Percentiles rank a stretch among this genome's conserved stretches.
phyloP scores from a whole-genome alignment of 768 basidiomycete genomes.

The Lentinula raphanica region DNA sequence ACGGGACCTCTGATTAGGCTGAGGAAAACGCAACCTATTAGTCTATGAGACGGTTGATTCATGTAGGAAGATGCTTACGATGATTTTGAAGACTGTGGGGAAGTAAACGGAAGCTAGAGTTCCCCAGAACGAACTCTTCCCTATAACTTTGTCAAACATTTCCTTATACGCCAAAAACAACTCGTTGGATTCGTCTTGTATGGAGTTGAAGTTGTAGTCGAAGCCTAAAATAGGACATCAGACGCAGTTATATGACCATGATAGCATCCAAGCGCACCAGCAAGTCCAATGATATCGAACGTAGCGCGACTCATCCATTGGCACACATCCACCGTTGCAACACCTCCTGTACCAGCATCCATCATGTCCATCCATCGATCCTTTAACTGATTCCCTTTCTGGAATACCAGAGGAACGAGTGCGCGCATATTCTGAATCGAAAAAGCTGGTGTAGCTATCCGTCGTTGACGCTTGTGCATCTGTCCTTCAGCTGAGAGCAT shows the following conservation, averaged over 20 bases:
- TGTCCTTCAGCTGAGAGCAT: constrained; percentile 77
- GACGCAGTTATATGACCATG: not conserved
- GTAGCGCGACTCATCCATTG: constrained; percentile 80
- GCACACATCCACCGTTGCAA: constrained; percentile 59
- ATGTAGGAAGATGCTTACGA: constrained; percentile 38
- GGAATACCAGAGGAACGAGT: constrained; percentile 67
- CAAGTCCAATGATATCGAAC: constrained; percentile 89
- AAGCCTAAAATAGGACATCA: constrained; percentile 49
- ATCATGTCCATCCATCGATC: constrained; percentile 56
- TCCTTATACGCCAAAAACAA: constrained; percentile 78
- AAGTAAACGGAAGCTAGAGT: constrained; percentile 51
- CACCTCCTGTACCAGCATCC: constrained; percentile 23
- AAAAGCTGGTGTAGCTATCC: constrained; percentile 74
- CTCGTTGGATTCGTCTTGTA: constrained; percentile 73
- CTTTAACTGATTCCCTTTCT: constrained; percentile 57
- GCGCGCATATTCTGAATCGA: constrained; percentile 72
- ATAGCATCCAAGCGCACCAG: constrained; percentile 42
- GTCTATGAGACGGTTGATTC: not conserved
- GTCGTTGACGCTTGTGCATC: constrained; percentile 74
- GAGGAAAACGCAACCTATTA: not conserved
- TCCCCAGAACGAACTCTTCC: constrained; percentile 43
- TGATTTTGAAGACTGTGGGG: constrained; percentile 48
- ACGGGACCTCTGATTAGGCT: constrained; percentile 51
- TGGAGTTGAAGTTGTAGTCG: constrained; percentile 81
- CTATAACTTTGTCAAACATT: constrained; percentile 74